These are phyloP conservation scores for Cercospora beticola DNA, from an alignment of 2,329 filamentous ascomycete species.

Conservation along the genomic window DNA sequence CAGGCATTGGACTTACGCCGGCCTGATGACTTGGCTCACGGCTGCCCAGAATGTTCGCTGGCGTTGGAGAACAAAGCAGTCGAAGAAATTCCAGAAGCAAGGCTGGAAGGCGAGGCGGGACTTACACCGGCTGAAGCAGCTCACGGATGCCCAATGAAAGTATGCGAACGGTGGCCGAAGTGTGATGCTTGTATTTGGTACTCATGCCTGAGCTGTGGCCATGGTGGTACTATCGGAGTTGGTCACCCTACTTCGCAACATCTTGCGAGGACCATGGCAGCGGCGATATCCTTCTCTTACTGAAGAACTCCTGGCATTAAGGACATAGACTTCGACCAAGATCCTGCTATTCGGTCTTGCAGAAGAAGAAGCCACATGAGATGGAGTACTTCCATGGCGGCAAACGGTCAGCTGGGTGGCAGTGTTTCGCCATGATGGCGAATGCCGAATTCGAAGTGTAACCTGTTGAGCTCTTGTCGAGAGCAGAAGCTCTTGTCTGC, in stretches of 20 bases:
- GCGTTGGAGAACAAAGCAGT: background rate
- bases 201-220: background rate
- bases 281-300: background rate
- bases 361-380: background rate
- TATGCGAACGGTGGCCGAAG: background rate
- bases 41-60: background rate
- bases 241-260: background rate
- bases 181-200: background rate
- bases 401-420: background rate
- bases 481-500: background rate
- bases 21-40: slow-evolving; percentile 3
- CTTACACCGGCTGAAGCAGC: background rate
- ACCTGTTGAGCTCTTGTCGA: background rate
- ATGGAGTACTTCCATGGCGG: background rate
- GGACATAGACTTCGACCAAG: background rate
- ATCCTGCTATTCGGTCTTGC: background rate
- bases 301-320: background rate
- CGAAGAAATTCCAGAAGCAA: background rate
- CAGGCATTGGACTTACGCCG: background rate
- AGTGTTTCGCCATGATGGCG: background rate
- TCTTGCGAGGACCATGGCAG: background rate
- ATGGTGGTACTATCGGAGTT: background rate
- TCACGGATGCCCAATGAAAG: background rate
- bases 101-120: background rate
- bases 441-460: background rate